Percentiles rank a stretch among this genome's conserved stretches.
phyloP scores from a whole-genome alignment of 2,329 filamentous ascomycete species.

The Monosporascus sp. region DNA sequence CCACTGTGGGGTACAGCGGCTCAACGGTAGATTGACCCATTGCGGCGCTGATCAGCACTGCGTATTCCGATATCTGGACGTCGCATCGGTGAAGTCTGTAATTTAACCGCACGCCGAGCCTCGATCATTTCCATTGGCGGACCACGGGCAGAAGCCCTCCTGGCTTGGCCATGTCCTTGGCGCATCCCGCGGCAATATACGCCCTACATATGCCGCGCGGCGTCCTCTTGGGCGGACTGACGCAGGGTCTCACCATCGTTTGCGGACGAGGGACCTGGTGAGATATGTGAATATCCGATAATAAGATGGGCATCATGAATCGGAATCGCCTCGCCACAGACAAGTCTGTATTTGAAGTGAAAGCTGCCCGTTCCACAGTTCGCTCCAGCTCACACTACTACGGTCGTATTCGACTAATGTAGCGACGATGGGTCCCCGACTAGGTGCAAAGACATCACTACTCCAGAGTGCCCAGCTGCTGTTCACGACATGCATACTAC shows the following conservation, averaged over 20 bases:
- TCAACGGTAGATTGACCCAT: no score
- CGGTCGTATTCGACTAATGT: background rate
- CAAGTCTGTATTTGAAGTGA: background rate
- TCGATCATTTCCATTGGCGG: background rate
- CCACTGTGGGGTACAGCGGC: no score
- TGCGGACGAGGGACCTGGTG: no score
- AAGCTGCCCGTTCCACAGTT: background rate
- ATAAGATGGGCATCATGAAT: no score
- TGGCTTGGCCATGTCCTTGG: background rate
- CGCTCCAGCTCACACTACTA: background rate
- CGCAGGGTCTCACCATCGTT: no score
- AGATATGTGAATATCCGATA: no score
- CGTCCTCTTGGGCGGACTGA: background rate
- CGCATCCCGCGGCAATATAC: background rate
- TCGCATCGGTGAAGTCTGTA: no score
- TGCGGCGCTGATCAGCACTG: no score
- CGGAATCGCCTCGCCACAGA: no score
- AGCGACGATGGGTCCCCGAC: background rate
- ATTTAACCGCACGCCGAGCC: background rate
- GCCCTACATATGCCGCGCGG: background rate
- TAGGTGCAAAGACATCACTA: background rate
- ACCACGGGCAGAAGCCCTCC: background rate
- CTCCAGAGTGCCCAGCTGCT: background rate
- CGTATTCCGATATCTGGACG: no score
- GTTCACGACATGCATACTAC: background rate